These are phyloP conservation scores for Chlorociboria aeruginascens DNA, from an alignment of 495 filamentous ascomycete genomes.

Conservation along the genomic window DNA sequence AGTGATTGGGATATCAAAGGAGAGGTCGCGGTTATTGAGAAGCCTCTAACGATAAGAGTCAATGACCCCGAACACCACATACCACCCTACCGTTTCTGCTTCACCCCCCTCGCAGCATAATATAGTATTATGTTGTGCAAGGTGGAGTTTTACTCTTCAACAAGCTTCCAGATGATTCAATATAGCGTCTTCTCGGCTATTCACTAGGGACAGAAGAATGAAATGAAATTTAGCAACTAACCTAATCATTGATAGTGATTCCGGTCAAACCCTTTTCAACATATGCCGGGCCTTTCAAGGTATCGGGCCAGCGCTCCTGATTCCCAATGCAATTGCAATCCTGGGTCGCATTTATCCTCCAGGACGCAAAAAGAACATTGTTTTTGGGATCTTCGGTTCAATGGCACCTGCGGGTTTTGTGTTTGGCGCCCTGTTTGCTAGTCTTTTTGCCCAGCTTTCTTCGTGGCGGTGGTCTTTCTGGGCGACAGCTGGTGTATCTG, in stretches of 20 bases:
- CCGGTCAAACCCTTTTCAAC: slow-evolving; percentile 41
- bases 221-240: too few species aligned
- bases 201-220: too few species aligned
- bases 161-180: too few species aligned
- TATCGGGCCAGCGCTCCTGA: slow-evolving; percentile 45
- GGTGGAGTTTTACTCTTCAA: too few species aligned
- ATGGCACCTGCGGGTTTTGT: slow-evolving; percentile 43
- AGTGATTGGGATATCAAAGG: too few species aligned
- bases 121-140: too few species aligned
- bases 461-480: slow-evolving; percentile 64
- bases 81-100: too few species aligned
- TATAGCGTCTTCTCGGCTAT: too few species aligned
- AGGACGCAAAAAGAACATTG: slow-evolving; percentile 46
- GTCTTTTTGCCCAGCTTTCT: slow-evolving; percentile 36
- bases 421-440: slow-evolving; percentile 36
- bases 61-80: too few species aligned
- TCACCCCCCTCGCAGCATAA: too few species aligned
- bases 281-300: slow-evolving; percentile 49
- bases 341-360: slow-evolving; percentile 43
- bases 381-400: slow-evolving; percentile 52
- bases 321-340: slow-evolving; percentile 54
- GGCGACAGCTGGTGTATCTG: slow-evolving; percentile 35
- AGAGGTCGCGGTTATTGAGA: too few species aligned
- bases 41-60: too few species aligned
- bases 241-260: neutral